phyloP scores from a whole-genome alignment of 2,329 filamentous ascomycete species.

The Fusarium abutilonis region DNA sequence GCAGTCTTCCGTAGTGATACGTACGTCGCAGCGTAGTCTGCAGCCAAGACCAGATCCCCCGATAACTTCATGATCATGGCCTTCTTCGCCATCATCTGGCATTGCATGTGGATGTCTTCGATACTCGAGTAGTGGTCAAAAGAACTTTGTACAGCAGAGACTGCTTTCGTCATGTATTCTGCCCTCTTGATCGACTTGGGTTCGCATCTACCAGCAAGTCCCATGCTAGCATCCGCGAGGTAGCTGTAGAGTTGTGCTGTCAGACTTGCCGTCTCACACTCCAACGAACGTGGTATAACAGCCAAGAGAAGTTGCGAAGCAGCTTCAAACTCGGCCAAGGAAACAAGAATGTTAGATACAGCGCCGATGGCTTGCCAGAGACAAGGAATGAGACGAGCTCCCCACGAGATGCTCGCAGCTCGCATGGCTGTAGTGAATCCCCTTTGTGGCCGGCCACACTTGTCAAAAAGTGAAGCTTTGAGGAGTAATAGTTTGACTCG shows the following conservation, averaged over 20 bases:
- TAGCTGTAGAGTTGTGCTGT: slow-evolving; percentile 73
- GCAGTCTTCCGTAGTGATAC: slow-evolving; percentile 62
- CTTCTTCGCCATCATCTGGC: slow-evolving; percentile 85
- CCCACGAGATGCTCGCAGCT: slow-evolving; percentile 78
- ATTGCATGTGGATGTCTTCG: slow-evolving; percentile 73
- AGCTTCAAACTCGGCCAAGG: slow-evolving; percentile 75
- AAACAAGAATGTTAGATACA: slow-evolving; percentile 74
- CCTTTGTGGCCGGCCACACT: slow-evolving; percentile 73
- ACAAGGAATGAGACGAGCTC: slow-evolving; percentile 71
- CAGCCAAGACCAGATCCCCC: slow-evolving; percentile 71
- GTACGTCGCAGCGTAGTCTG: slow-evolving; percentile 74
- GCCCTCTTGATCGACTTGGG: slow-evolving; percentile 57
- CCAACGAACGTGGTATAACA: slow-evolving; percentile 79
- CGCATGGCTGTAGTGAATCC: slow-evolving; percentile 81
- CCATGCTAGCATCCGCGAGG: slow-evolving; percentile 82
- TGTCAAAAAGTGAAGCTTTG: slow-evolving; percentile 76
- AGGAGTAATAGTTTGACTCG: slow-evolving; percentile 76
- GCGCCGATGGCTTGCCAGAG: slow-evolving; percentile 78
- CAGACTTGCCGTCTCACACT: slow-evolving; percentile 71
- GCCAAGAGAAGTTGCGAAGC: slow-evolving; percentile 72
- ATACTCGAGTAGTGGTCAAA: slow-evolving; percentile 72
- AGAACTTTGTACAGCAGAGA: slow-evolving; percentile 70
- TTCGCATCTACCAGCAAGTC: slow-evolving; percentile 69
- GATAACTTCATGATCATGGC: slow-evolving; percentile 77
- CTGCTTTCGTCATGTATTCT: slow-evolving; percentile 67